A percentile compares a stretch with the other conserved stretches of the same genome.
Evolutionary conservation across 2,329 filamentous ascomycete genomes (phyloP).

Genomic region (Pseudogymnoascus sp.): DNA sequence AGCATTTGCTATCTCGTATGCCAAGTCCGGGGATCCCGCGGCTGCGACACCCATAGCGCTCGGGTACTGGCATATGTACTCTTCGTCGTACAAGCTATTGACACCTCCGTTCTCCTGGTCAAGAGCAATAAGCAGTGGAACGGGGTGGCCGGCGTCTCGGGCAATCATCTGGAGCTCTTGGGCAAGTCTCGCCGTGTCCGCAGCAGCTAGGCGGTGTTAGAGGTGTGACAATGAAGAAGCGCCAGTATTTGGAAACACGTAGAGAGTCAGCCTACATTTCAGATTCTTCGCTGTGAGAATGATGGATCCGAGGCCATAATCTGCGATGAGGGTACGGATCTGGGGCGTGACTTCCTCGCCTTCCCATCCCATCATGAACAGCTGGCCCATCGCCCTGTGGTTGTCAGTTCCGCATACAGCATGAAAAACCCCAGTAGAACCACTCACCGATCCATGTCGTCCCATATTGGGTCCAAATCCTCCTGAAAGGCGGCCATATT

Average conservation of each 20-base stretch:
- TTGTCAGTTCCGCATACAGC: not conserved
- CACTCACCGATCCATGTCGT: conserved; percentile 24
- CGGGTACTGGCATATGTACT: conserved; percentile 92
- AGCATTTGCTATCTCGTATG: conserved; percentile 85
- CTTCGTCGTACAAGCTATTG: conserved; percentile 92
- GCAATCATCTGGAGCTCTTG: conserved; percentile 91
- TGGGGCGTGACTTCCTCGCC: conserved; percentile 77
- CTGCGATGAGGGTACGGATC: conserved; percentile 71
- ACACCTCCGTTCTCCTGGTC: conserved; percentile 98
- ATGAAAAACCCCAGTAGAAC: conserved; percentile 24
- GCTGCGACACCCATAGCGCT: conserved; percentile 97
- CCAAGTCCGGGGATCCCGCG: conserved; percentile 74
- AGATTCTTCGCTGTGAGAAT: conserved; percentile 77
- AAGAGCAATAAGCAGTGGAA: conserved; percentile 81
- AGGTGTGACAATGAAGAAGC: not conserved
- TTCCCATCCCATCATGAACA: conserved; percentile 80
- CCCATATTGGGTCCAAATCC: conserved; percentile 48
- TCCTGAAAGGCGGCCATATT: conserved; percentile 38
- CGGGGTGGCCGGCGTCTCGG: conserved; percentile 79
- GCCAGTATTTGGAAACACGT: not conserved
- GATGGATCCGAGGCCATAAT: conserved; percentile 83
- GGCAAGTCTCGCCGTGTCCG: conserved; percentile 80
- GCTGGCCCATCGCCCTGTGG: conserved; percentile 62
- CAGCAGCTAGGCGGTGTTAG: conserved; percentile 57
- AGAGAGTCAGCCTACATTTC: conserved; percentile 55